Evolutionary conservation across 2,329 filamentous ascomycete species (phyloP), one percentile per base, ranked within the genome.

Genomic region (Pseudogymnoascus sp.): DNA sequence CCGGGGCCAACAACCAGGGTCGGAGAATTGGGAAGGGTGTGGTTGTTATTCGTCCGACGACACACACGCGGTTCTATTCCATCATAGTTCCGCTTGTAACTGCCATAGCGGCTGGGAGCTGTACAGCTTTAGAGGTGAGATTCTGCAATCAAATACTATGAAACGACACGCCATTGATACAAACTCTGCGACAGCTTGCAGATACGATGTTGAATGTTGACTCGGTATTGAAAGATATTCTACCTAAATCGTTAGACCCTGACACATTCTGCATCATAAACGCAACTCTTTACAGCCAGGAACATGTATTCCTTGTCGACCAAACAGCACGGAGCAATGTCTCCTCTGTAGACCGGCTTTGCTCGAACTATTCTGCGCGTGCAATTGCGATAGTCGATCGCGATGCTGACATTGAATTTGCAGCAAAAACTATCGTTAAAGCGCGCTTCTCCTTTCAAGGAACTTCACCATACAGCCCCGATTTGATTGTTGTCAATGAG

Each of bases 401-500:
- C 18, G 83, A 81, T 2, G 83, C 83, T 10, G 76, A 87, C 66
- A 65, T 88, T 1, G 70, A 77, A 5, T 68, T 73, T 2, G 84
- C 86, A 0, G 85, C 85, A 0, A 73, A 77, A 63, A 76, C 78
- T 1, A 74, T 88, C 0, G 78, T 82, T 0, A 75, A 74, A 0
- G 83, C 85, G n/a, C 77, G 84, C 1, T 83, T 87, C 67, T 73
- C 74, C 12, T 83, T 85, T 31, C 76, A 80, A 1, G 84, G 84
- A 2, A 76, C 73, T 1, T 87, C 84, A 0, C 78, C 84, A 0
- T 88, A 87, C 68, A 81, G 84, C 0, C 86, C 86, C 0, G 85
- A 88, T 68, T 31, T 87, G 0, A 81, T 88, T 0, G 73, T 88
- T 0, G 84, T 89, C n/a, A 86, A 88, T 65, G 85, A 88, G 66